These are phyloP conservation scores for Globisporangium cylindrosporum DNA, from an alignment of 352 stramenopile species.

Conservation along the genomic window DNA sequence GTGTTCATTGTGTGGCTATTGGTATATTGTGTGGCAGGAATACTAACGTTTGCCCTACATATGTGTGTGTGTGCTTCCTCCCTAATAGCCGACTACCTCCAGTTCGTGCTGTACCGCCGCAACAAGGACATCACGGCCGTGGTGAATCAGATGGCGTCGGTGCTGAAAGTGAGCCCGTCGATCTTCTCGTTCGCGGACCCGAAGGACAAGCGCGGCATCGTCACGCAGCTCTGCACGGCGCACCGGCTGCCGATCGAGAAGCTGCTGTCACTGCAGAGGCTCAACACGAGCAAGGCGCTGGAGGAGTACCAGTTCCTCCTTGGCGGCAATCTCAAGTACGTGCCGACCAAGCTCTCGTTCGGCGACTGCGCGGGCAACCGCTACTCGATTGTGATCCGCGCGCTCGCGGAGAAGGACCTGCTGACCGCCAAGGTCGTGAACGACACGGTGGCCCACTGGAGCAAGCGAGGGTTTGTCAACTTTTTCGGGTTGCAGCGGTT, in stretches of 20 bases:
- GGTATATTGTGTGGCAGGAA: background rate
- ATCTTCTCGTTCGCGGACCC: constrained; percentile 93
- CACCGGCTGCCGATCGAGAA: constrained; percentile 73
- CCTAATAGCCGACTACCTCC: constrained; percentile 86
- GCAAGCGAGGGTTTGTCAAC: constrained; percentile 91
- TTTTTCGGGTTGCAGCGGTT: constrained; percentile 97
- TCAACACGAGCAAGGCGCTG: constrained; percentile 27
- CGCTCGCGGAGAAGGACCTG: constrained; percentile 71
- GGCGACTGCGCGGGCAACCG: constrained; percentile 91
- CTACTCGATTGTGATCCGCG: constrained; percentile 92
- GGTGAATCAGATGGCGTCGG: constrained; percentile 77
- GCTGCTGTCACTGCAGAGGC: constrained; percentile 45
- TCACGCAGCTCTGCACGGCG: constrained; percentile 93
- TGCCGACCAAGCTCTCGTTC: constrained; percentile 75
- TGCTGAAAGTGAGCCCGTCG: constrained; percentile 64
- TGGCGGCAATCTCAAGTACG: constrained; percentile 92
- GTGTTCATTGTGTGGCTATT: background rate
- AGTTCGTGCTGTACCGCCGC: constrained; percentile 97
- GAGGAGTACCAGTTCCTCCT: constrained; percentile 86
- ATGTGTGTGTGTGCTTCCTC: constrained; percentile 2
- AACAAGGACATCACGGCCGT: constrained; percentile 94
- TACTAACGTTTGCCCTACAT: constrained; percentile 4
- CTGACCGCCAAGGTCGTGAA: constrained; percentile 28
- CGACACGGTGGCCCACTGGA: constrained; percentile 46
- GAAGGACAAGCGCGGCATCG: constrained; percentile 97